Conservation (phyloP, 495 filamentous ascomycete species). For the Xylaria acuta region DNA sequence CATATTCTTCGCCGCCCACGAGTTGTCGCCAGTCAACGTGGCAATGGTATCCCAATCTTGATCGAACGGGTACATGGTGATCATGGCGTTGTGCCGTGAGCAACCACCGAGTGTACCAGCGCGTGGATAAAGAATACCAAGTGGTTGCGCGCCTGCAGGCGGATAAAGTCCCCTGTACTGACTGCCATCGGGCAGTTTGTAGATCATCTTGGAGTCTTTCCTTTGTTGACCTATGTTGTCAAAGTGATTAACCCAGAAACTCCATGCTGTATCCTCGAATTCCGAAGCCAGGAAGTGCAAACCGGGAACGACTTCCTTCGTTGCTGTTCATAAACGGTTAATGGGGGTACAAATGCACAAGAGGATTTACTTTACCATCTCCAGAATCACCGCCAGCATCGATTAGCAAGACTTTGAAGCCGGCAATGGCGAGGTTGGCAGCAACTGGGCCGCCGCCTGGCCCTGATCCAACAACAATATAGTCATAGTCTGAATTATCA, state of each 20-base stretch:
- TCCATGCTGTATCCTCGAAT: conserved; percentile 50
- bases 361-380: neutral
- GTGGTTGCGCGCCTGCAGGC: conserved; percentile 32
- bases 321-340: conserved; percentile 30
- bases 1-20: conserved; percentile 56
- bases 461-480: conserved; percentile 66
- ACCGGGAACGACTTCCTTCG: conserved; percentile 44
- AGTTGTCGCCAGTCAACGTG: conserved; percentile 52
- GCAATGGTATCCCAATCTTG: conserved; percentile 55
- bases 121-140: conserved; percentile 54
- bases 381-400: conserved; percentile 62
- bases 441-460: conserved; percentile 67
- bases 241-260: conserved; percentile 59
- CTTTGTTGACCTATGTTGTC: conserved; percentile 47
- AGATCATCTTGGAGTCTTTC: conserved; percentile 55
- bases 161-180: conserved; percentile 36
- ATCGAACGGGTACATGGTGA: conserved; percentile 48
- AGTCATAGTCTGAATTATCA: conserved; percentile 54
- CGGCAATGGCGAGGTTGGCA: conserved; percentile 61
- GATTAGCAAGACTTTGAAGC: conserved; percentile 62
- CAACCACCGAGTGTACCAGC: conserved; percentile 54
- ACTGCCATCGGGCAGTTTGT: conserved; percentile 46
- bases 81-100: conserved; percentile 54
- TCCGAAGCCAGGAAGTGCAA: conserved; percentile 48
- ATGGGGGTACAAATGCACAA: conserved; percentile 23